Conservation (phyloP, 805 yeast genomes). For the Sungouiozyma ichnusensis region DNA sequence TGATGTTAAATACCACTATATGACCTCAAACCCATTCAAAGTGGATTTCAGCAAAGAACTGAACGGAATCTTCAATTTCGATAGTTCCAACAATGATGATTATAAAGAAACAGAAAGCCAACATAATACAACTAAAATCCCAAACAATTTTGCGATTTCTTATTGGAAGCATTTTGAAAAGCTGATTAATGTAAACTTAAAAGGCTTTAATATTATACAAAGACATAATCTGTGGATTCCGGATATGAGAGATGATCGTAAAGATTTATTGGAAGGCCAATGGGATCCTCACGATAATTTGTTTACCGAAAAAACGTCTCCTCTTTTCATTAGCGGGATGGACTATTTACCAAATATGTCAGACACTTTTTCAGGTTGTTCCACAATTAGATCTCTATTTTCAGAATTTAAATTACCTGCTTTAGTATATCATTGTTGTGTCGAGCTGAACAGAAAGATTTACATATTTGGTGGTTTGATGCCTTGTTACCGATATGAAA, state of each 20-base stretch:
- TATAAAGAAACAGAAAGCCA: neutral
- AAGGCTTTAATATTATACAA: conserved; percentile 11
- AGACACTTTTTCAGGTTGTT: conserved; percentile 20
- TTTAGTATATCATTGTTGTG: conserved; percentile 34
- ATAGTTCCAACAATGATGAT: neutral
- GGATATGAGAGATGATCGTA: conserved; percentile 8
- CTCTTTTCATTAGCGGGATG: conserved; percentile 17
- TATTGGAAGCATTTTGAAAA: conserved; percentile 18
- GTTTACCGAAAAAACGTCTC: conserved; percentile 13
- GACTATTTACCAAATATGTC: conserved; percentile 16
- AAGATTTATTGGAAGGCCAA: conserved; percentile 4
- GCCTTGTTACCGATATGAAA: conserved; percentile 19
- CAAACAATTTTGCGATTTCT: conserved; percentile 7
- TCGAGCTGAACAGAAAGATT: conserved; percentile 31
- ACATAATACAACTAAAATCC: neutral
- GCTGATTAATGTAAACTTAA: conserved; percentile 13
- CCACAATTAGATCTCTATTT: conserved; percentile 24
- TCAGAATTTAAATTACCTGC: conserved; percentile 35
- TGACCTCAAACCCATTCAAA: neutral
- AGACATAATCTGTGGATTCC: conserved; percentile 26
- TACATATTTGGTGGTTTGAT: conserved; percentile 38
- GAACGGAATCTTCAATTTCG: neutral
- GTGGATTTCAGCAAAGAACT: neutral
- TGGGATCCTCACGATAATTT: conserved; percentile 1
- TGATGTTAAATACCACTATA: neutral